Percentiles rank a stretch among this genome's conserved stretches.
Conservation (phyloP, 2,329 filamentous ascomycete species). For the Xylariomycetidae sp. region DNA sequence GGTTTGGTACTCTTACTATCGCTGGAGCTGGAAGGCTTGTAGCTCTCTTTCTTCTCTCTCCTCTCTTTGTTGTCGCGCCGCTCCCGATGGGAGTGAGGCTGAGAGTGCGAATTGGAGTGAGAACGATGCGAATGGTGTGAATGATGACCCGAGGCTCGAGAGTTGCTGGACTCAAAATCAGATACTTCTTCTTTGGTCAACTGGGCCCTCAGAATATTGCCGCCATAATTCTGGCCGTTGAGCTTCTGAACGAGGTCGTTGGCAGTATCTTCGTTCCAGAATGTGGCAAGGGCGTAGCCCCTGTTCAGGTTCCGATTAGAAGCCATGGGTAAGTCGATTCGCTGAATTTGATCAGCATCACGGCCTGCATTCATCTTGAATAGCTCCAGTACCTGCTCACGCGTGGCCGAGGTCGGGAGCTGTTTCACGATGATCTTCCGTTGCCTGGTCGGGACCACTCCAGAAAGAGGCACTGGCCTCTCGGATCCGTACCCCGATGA, state of each 20-base stretch:
- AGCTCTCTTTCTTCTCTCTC: slow-evolving; percentile 18
- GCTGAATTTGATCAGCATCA: slow-evolving; percentile 19
- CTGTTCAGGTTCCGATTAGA: slow-evolving; percentile 17
- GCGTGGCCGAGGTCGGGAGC: slow-evolving; percentile 18
- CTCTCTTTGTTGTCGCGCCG: slow-evolving; percentile 13
- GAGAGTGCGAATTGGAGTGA: too few relatives aligned
- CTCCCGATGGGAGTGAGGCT: too few relatives aligned
- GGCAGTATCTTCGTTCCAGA: slow-evolving; percentile 22
- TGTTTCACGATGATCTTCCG: slow-evolving; percentile 28
- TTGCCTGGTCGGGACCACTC: slow-evolving; percentile 16
- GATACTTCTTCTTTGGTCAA: slow-evolving; percentile 25
- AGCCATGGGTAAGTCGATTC: slow-evolving; percentile 21
- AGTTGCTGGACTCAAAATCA: slow-evolving; percentile 13
- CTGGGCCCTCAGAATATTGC: slow-evolving; percentile 18
- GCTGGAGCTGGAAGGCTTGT: slow-evolving; percentile 8
- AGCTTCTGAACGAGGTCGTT: slow-evolving; percentile 21
- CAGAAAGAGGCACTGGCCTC: slow-evolving; percentile 1
- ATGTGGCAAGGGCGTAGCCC: slow-evolving; percentile 23
- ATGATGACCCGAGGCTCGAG: background rate
- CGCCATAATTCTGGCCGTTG: slow-evolving; percentile 20
- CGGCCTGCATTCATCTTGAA: slow-evolving; percentile 21
- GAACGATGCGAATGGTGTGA: slow-evolving; percentile 5
- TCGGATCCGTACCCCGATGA: slow-evolving; percentile 4
- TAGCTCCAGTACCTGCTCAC: slow-evolving; percentile 22
- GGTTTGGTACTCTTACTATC: slow-evolving; percentile 19